Percentiles rank a stretch among this genome's conserved stretches.
These are phyloP conservation scores for Ophiostoma novo-ulmi DNA, from an alignment of 2,329 filamentous ascomycete species.

Conservation along the genomic window DNA sequence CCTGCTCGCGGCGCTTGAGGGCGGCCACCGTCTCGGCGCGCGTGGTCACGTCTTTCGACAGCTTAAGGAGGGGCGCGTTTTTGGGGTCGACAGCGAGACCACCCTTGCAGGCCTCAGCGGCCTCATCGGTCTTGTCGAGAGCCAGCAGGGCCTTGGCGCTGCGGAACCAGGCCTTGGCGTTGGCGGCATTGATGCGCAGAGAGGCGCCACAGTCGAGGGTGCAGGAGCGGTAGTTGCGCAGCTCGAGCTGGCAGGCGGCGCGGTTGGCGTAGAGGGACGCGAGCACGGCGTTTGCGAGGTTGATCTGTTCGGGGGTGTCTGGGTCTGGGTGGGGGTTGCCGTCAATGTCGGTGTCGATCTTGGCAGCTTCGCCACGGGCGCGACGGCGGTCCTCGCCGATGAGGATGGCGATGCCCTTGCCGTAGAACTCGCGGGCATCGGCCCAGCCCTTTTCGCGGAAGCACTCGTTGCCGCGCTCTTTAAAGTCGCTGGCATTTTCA, in stretches of 20 bases:
- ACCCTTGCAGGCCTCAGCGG: constrained; percentile 68
- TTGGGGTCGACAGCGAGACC: constrained; percentile 67
- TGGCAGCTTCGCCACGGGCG: constrained; percentile 35
- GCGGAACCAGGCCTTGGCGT: constrained; percentile 89
- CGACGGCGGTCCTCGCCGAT: constrained; percentile 57
- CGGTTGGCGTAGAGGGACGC: constrained; percentile 81
- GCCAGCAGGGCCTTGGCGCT: constrained; percentile 72
- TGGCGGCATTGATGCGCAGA: constrained; percentile 70
- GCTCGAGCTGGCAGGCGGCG: constrained; percentile 80
- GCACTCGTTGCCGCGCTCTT: constrained; percentile 86
- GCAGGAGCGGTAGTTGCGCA: constrained; percentile 82
- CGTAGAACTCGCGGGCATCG: constrained; percentile 89
- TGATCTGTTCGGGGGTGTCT: constrained; percentile 53
- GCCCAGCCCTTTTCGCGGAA: constrained; percentile 68
- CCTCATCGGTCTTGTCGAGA: constrained; percentile 73
- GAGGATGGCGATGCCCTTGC: constrained; percentile 73
- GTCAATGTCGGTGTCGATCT: constrained; percentile 22
- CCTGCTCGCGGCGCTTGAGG: constrained; percentile 49
- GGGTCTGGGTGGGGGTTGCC: constrained; percentile 34
- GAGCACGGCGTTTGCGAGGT: constrained; percentile 58
- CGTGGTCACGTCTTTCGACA: constrained; percentile 53
- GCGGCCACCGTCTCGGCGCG: constrained; percentile 53
- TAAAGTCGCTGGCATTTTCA: constrained; percentile 79
- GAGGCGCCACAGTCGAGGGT: constrained; percentile 78
- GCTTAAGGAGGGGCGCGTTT: constrained; percentile 61